Evolutionary conservation across 2,329 filamentous ascomycete genomes (phyloP).

Genomic region (Lasiodiplodia hormozganensis): DNA sequence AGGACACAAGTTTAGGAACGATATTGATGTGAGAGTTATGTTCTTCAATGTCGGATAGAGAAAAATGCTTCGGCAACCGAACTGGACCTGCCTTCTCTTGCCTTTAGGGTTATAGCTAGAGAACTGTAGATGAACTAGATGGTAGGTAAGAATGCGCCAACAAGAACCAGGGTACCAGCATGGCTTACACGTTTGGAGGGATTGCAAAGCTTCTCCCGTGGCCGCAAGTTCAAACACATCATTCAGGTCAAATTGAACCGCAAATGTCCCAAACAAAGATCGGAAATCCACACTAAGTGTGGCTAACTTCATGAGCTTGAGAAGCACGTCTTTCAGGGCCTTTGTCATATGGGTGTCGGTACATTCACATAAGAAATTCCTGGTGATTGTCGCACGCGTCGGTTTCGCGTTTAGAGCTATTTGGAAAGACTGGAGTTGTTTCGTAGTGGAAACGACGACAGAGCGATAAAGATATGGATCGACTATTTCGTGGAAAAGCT

Average conservation of each 20-base stretch:
- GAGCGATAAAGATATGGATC: background rate
- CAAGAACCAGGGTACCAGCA: too few relatives aligned
- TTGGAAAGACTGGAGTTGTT: background rate
- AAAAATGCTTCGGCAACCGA: background rate
- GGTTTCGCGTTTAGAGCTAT: background rate
- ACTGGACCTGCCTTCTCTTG: too few relatives aligned
- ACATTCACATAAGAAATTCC: background rate
- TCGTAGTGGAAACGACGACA: background rate
- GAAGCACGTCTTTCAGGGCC: background rate
- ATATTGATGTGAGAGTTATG: background rate
- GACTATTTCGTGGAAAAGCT: background rate
- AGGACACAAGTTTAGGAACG: background rate
- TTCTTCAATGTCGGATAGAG: background rate
- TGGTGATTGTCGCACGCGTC: background rate
- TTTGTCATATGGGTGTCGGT: background rate
- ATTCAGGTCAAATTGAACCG: background rate
- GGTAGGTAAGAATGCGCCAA: background rate
- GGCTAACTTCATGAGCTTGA: background rate
- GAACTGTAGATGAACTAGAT: background rate
- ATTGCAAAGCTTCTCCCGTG: background rate
- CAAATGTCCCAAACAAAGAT: background rate
- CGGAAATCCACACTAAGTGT: background rate
- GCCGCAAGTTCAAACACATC: background rate
- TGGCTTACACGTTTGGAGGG: background rate
- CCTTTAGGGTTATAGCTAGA: background rate